phyloP scores from a whole-genome alignment of 306 rosid species.

The Dicorynia guianensis region DNA sequence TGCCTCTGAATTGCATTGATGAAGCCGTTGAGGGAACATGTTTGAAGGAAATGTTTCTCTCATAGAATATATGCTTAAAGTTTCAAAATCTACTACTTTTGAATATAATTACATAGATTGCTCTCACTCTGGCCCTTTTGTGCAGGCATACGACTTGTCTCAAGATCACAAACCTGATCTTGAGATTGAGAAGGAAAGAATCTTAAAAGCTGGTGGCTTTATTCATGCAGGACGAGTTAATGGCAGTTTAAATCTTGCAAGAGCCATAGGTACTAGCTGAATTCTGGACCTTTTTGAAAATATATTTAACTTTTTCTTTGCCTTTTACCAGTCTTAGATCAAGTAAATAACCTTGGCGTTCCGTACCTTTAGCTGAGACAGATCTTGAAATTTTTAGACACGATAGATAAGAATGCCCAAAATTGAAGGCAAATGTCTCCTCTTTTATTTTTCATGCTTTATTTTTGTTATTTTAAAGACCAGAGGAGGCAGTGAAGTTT shows the following conservation, averaged over 20 bases:
- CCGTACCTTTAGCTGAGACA: constrained; percentile 24
- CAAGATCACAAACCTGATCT: constrained; percentile 95
- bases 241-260: constrained; percentile 94
- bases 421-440: constrained; percentile 9
- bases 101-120: not conserved
- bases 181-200: constrained; percentile 85
- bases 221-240: constrained; percentile 93
- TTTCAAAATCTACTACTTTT: not conserved
- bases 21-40: not conserved
- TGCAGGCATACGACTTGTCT: constrained; percentile 85
- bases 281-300: constrained; percentile 3
- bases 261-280: constrained; percentile 77
- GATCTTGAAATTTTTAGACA: constrained; percentile 22
- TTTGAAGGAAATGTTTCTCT: not conserved
- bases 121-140: constrained; percentile 27
- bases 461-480: constrained; percentile 32
- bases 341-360: not conserved
- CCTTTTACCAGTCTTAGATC: constrained; percentile 17
- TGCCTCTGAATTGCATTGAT: not conserved
- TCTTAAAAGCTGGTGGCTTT: constrained; percentile 91
- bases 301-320: not conserved
- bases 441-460: constrained; percentile 11
- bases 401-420: not conserved
- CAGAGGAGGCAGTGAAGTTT: not conserved
- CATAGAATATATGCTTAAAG: not conserved